Percentiles rank a stretch among this genome's conserved stretches.
Evolutionary conservation across 106 monocot genomes (phyloP).

Genomic region (Dendrobium huoshanense): DNA sequence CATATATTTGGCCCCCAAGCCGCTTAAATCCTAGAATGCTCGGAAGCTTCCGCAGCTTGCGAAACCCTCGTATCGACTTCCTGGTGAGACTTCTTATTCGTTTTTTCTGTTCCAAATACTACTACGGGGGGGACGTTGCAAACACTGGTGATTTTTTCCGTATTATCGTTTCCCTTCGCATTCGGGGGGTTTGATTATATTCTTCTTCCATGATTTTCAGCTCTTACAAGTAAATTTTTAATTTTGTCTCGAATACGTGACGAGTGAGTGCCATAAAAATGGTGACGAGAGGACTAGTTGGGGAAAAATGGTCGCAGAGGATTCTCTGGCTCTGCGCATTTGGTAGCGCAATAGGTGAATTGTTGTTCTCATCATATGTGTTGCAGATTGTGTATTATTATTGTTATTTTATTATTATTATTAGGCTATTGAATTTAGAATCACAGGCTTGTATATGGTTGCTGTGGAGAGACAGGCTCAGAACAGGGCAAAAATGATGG

Average conservation of each 20-base stretch:
- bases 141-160: neutral
- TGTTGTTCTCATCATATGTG: neutral
- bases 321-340: conserved; percentile 62
- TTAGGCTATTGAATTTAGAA: neutral
- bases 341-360: conserved; percentile 54
- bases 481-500: conserved; percentile 43
- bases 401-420: neutral
- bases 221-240: neutral
- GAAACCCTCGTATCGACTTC: no score
- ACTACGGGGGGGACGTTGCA: no score
- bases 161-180: neutral
- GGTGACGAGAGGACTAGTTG: conserved; percentile 39
- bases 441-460: conserved; percentile 52
- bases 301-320: conserved; percentile 69
- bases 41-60: no score
- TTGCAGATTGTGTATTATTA: neutral
- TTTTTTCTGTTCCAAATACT: no score
- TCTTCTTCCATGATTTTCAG: neutral
- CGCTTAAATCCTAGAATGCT: no score
- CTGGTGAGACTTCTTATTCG: no score
- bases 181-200: neutral
- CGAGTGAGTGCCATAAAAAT: conserved; percentile 1
- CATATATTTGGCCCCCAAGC: no score
- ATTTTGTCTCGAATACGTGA: neutral
- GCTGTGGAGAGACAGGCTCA: conserved; percentile 66